Conservation (phyloP, 371 early-diverging fungal species). For the Mycotypha africana region DNA sequence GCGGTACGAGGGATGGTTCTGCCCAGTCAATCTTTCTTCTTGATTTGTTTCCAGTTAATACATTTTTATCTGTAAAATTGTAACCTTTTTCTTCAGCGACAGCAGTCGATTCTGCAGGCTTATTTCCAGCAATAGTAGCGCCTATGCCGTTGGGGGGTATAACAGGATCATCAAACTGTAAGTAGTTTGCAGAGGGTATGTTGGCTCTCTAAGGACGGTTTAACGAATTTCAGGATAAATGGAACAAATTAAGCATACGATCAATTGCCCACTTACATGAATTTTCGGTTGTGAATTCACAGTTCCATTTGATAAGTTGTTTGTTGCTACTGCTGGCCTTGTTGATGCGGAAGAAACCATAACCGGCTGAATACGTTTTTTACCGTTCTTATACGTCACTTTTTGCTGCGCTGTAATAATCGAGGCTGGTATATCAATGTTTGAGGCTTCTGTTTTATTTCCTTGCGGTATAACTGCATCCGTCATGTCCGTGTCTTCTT, state of each 20-base stretch:
- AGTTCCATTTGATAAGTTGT: background rate
- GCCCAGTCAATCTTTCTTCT: conserved; percentile 27
- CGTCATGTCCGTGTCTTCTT: conserved; percentile 4
- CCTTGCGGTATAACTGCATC: conserved; percentile 1
- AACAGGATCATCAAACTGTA: conserved; percentile 11
- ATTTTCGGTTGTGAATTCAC: no score
- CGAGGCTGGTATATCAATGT: conserved; percentile 18
- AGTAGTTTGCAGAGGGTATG: no score
- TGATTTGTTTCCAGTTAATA: conserved; percentile 8
- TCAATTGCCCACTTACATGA: no score
- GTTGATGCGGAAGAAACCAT: background rate
- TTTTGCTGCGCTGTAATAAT: conserved; percentile 36
- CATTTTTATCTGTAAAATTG: conserved; percentile 12
- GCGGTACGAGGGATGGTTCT: conserved; percentile 38
- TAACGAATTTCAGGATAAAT: no score
- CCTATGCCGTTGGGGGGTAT: conserved; percentile 37
- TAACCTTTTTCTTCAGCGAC: no score
- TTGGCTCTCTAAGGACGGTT: no score
- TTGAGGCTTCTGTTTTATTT: conserved; percentile 1
- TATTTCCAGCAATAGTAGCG: conserved; percentile 40
- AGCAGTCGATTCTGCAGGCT: conserved; percentile 36
- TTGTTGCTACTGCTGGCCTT: background rate
- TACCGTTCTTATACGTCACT: conserved; percentile 70
- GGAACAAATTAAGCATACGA: no score
- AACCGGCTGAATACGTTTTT: conserved; percentile 80